These are phyloP conservation scores for Kwoniella shandongensis DNA, from an alignment of 768 basidiomycete species.

Conservation along the genomic window DNA sequence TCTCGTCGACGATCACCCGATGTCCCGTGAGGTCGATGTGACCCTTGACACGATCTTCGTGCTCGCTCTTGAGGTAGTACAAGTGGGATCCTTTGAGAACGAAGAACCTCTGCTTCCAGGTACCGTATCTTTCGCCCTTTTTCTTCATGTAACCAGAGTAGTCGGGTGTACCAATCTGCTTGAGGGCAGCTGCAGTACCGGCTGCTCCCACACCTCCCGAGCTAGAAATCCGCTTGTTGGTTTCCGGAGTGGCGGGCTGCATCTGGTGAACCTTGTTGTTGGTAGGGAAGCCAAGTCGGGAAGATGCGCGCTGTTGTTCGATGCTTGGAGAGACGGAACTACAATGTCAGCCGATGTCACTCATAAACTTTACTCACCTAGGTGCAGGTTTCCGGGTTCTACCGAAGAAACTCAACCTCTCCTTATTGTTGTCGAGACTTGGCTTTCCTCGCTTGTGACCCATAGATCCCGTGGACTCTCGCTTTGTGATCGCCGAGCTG, in stretches of 20 bases:
- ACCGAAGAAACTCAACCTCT: constrained; percentile 73
- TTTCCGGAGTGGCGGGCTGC: constrained; percentile 38
- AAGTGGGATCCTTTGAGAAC: constrained; percentile 88
- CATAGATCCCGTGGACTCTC: constrained; percentile 45
- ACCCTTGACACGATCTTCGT: constrained; percentile 96
- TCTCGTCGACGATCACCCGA: constrained; percentile 89
- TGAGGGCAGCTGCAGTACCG: constrained; percentile 64
- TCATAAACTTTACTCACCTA: constrained; percentile 56
- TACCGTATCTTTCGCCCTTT: constrained; percentile 86
- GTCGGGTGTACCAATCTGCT: constrained; percentile 88
- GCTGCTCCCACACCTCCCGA: background rate
- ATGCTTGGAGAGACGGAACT: constrained; percentile 22
- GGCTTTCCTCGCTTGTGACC: constrained; percentile 50
- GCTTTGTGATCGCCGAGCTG: constrained; percentile 32
- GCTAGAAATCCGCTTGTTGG: constrained; percentile 12
- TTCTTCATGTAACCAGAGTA: constrained; percentile 93
- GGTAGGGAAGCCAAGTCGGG: constrained; percentile 21
- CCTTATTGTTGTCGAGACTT: constrained; percentile 51
- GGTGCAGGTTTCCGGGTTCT: constrained; percentile 75
- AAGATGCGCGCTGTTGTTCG: constrained; percentile 20
- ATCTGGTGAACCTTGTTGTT: constrained; percentile 34
- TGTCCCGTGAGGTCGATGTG: constrained; percentile 89
- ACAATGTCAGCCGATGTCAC: background rate
- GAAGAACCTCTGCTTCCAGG: constrained; percentile 89
- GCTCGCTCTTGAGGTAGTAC: constrained; percentile 77